A percentile compares a stretch with the other conserved stretches of the same genome.
phyloP scores from a whole-genome alignment of 2,329 filamentous ascomycete species.

The Calonectria pseudoreteaudii region DNA sequence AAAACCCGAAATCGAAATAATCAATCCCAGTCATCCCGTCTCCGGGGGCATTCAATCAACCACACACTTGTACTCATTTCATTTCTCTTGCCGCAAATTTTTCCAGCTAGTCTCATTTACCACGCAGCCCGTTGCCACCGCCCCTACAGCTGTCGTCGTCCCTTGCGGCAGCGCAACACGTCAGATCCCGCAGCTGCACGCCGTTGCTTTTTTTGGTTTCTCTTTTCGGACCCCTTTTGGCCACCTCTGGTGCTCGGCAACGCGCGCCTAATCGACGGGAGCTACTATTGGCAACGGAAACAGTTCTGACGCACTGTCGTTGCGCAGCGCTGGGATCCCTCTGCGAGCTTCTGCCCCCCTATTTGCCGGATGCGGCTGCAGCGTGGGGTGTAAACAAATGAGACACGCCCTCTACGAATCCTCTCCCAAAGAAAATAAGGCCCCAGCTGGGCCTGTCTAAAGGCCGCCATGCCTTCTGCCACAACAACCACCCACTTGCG shows the following conservation, averaged over 20 bases:
- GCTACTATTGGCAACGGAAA: constrained; percentile 23
- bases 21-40: constrained; percentile 8
- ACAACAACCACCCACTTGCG: constrained; percentile 33
- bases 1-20: constrained; percentile 1
- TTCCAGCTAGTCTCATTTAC: constrained; percentile 22
- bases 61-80: constrained; percentile 18
- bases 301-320: constrained; percentile 4
- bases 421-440: constrained; percentile 37
- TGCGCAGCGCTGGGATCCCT: constrained; percentile 29
- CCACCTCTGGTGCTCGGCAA: constrained; percentile 25
- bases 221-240: constrained; percentile 7
- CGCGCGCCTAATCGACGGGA: constrained; percentile 26
- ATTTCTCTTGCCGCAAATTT: constrained; percentile 15
- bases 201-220: constrained; percentile 1
- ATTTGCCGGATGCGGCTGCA: constrained; percentile 39
- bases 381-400: constrained; percentile 47
- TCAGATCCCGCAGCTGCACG: not conserved
- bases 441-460: constrained; percentile 36
- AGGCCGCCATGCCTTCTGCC: constrained; percentile 43
- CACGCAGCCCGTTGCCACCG: constrained; percentile 4
- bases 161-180: constrained; percentile 4
- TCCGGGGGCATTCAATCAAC: constrained; percentile 3
- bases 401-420: constrained; percentile 42
- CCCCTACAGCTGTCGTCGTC: not conserved
- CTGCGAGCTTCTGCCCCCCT: constrained; percentile 38